Conservation (phyloP, 2,329 filamentous ascomycete species). For the Penicillium sclerotigenum region DNA sequence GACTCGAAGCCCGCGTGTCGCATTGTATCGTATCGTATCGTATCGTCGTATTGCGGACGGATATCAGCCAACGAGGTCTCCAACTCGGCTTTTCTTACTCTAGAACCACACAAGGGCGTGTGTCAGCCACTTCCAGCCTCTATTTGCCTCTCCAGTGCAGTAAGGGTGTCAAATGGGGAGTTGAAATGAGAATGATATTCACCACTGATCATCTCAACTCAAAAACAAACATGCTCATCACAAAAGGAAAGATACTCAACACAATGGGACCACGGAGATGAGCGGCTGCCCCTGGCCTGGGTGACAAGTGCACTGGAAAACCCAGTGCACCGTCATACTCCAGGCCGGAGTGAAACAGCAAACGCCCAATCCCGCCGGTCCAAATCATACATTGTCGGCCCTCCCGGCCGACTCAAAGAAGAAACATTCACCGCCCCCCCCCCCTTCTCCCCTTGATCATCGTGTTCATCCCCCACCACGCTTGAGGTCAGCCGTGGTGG, state of each 20-base stretch:
- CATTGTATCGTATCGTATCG: not conserved
- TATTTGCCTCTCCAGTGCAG: not conserved
- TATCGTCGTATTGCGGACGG: not conserved
- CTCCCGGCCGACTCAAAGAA: not conserved
- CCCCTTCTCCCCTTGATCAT: not conserved
- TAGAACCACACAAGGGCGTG: accelerated
- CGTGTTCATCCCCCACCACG: not conserved
- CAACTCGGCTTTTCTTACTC: not conserved
- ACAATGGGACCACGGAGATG: not conserved
- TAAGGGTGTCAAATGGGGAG: not conserved
- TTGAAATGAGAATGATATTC: not conserved
- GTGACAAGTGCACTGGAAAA: not conserved
- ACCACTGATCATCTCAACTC: not conserved
- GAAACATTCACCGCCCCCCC: not conserved
- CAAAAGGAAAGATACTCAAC: not conserved
- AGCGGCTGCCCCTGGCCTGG: not conserved
- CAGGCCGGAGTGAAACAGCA: not conserved
- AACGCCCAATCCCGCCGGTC: not conserved
- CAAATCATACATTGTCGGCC: not conserved
- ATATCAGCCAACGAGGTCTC: not conserved
- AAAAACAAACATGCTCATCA: not conserved
- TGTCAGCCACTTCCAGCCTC: not conserved
- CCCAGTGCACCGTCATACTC: not conserved
- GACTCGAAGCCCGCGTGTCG: not conserved
- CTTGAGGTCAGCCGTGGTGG: not conserved